Conservation (phyloP, 2,329 filamentous ascomycete species). For the Neonectria magnoliae region DNA sequence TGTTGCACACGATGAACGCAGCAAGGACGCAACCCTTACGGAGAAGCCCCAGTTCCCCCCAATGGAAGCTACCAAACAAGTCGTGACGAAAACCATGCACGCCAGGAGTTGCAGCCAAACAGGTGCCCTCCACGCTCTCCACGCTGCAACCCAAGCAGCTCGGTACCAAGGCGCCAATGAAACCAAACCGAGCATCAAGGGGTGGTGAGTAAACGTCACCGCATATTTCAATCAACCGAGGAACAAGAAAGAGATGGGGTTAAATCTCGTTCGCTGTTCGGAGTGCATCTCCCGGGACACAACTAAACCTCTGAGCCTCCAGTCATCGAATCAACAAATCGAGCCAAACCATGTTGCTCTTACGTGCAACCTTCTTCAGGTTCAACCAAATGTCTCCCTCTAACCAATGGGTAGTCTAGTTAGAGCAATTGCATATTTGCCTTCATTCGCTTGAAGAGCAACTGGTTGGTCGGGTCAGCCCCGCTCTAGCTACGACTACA, state of each 20-base stretch:
- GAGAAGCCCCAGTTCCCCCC: not conserved
- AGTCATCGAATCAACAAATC: not conserved
- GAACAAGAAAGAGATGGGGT: not conserved
- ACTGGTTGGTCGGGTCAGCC: not conserved
- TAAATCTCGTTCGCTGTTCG: not conserved
- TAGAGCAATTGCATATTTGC: not conserved
- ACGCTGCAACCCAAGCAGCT: not conserved
- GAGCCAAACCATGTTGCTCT: not conserved
- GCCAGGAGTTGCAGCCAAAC: not conserved
- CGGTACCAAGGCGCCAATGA: not conserved
- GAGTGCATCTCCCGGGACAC: not conserved
- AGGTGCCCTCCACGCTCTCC: not conserved
- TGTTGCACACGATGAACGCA: not conserved
- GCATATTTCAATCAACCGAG: not conserved
- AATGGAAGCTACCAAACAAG: not conserved
- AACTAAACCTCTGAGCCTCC: not conserved
- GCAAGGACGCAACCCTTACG: not conserved
- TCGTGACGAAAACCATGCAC: not conserved
- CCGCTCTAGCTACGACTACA: constrained; percentile 5
- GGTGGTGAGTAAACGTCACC: not conserved
- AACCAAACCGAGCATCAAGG: not conserved
- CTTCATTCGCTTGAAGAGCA: not conserved
- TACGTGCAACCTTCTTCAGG: not conserved
- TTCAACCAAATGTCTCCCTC: not conserved
- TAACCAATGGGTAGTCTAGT: not conserved